phyloP scores from a whole-genome alignment of 2,329 filamentous ascomycete species.

The Aspergillus sp. region DNA sequence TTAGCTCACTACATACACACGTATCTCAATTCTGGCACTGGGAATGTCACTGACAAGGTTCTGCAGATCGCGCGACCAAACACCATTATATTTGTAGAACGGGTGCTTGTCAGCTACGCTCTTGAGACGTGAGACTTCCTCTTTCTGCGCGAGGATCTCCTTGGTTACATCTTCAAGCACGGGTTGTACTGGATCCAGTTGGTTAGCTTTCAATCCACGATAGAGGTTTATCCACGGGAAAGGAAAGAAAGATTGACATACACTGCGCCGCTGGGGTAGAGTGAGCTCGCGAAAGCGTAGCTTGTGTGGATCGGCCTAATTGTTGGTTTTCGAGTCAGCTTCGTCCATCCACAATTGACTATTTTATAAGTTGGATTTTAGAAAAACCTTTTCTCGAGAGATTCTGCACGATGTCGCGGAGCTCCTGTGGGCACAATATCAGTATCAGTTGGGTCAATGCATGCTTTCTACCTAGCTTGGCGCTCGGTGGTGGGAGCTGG shows the following conservation, averaged over 20 bases:
- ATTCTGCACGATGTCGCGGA: conserved; percentile 76
- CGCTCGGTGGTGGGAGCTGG: conserved; percentile 17
- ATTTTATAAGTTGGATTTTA: not conserved
- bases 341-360: not conserved
- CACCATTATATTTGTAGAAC: conserved; percentile 95
- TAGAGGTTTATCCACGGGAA: not conserved
- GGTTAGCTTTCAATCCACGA: conserved; percentile 1
- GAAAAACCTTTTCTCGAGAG: conserved; percentile 71
- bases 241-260: conserved; percentile 40
- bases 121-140: conserved; percentile 69
- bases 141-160: conserved; percentile 70
- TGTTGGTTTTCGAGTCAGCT: not conserved
- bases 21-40: too few species aligned
- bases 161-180: conserved; percentile 69
- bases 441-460: conserved; percentile 3
- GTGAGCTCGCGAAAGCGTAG: conserved; percentile 83
- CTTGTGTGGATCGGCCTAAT: conserved; percentile 71
- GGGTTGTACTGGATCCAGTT: conserved; percentile 60
- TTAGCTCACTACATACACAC: not conserved
- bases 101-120: conserved; percentile 78
- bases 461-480: conserved; percentile 15
- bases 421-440: conserved; percentile 52
- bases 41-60: conserved; percentile 60
- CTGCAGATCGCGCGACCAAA: conserved; percentile 84
- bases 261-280: conserved; percentile 70